A percentile compares a stretch with the other conserved stretches of the same genome.
Evolutionary conservation across 164 flowering plant genomes (phyloP).

Genomic region (Aristolochia californica): DNA sequence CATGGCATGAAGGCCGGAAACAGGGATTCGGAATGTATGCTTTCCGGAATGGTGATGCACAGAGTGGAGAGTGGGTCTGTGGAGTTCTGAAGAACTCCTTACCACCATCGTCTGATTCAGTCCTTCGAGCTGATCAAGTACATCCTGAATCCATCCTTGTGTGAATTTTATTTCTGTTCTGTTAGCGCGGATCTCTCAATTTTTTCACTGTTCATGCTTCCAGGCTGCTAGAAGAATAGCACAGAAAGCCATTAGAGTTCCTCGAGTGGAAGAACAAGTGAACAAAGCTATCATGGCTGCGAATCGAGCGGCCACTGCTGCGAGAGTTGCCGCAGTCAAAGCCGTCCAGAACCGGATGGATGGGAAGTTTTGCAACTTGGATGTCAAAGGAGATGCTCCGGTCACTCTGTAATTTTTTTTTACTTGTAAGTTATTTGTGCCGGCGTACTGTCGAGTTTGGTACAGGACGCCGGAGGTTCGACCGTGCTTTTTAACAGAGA

Average conservation of each 20-base stretch:
- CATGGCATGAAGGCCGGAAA: conserved; percentile 97
- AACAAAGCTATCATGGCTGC: conserved; percentile 71
- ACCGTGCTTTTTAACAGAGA: conserved; percentile 29
- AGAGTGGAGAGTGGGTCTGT: conserved; percentile 80
- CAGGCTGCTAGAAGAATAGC: conserved; percentile 84
- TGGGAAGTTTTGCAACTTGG: conserved; percentile 56
- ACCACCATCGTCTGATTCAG: conserved; percentile 41
- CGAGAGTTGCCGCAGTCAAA: conserved; percentile 91
- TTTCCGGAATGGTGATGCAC: conserved; percentile 64
- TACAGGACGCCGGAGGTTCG: conserved; percentile 3
- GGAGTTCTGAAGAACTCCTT: conserved; percentile 50
- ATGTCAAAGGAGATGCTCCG: conserved; percentile 17
- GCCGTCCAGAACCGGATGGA: conserved; percentile 89
- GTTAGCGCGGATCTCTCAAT: too few relatives aligned
- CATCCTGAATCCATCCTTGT: not conserved
- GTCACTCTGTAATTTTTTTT: conserved; percentile 19
- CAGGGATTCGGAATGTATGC: conserved; percentile 91
- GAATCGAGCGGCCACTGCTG: conserved; percentile 88
- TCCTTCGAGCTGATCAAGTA: conserved; percentile 77
- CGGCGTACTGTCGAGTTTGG: not conserved
- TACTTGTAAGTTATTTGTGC: conserved; percentile 9
- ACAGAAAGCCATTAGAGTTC: conserved; percentile 53
- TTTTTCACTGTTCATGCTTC: not conserved
- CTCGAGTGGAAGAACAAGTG: conserved; percentile 69
- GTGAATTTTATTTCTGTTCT: not conserved